Evolutionary conservation across 345 rosid species (phyloP).

Genomic region (Erysimum cheiranthoides): DNA sequence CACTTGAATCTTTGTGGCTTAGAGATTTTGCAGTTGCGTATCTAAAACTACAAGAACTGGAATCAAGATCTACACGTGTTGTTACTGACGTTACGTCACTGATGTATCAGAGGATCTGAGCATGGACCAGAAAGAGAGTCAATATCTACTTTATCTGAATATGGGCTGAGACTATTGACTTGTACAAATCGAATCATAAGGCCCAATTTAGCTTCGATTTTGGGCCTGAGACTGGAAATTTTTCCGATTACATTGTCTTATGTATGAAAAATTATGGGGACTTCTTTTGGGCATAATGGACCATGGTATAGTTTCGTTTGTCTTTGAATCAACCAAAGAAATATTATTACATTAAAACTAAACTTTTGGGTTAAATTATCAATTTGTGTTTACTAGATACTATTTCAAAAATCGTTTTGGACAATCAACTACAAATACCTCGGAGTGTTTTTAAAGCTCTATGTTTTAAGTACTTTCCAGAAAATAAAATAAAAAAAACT

Average conservation of each 20-base stretch:
- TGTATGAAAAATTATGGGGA: neutral
- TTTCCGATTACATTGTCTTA: neutral
- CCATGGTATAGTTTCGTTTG: neutral
- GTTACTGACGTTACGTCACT: constrained; percentile 17
- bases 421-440: neutral
- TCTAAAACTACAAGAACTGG: constrained; percentile 8
- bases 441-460: neutral
- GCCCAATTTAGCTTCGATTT: constrained; percentile 10
- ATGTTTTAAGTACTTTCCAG: no score
- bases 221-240: neutral
- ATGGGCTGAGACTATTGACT: constrained; percentile 1
- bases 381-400: neutral
- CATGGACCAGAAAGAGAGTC: constrained; percentile 18
- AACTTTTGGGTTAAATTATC: neutral
- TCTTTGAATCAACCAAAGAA: neutral
- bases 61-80: constrained; percentile 39
- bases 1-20: constrained; percentile 64
- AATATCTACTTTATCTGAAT: neutral
- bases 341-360: neutral
- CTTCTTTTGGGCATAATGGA: constrained; percentile 13
- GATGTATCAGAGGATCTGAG: constrained; percentile 20
- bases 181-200: neutral
- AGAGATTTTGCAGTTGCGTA: constrained; percentile 51
- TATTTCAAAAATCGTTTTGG: constrained; percentile 2
- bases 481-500: no score